A percentile compares a stretch with the other conserved stretches of the same genome.
phyloP scores from a whole-genome alignment of 768 basidiomycete species.

The Ramaria sp. region DNA sequence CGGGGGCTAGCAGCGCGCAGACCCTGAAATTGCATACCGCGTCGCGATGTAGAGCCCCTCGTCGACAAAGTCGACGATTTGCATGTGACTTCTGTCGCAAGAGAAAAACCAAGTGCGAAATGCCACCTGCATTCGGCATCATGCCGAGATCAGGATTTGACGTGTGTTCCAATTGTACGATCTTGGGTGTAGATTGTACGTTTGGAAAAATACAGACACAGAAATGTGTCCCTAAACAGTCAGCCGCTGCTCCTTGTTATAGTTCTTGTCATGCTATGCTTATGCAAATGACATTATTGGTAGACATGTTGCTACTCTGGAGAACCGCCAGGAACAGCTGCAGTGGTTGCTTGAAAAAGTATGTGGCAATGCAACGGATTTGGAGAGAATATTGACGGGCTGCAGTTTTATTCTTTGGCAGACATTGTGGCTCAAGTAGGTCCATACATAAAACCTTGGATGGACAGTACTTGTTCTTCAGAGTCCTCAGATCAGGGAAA shows the following conservation, averaged over 20 bases:
- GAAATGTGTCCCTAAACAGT: conserved; percentile 2
- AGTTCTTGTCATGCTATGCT: not conserved
- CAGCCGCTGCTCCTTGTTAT: not conserved
- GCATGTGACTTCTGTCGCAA: not conserved
- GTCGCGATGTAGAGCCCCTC: too few relatives aligned
- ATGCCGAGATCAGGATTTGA: not conserved
- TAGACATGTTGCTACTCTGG: not conserved
- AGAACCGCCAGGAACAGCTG: not conserved
- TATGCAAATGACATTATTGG: not conserved
- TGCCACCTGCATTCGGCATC: not conserved
- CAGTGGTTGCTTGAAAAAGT: not conserved
- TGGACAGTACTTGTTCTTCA: not conserved
- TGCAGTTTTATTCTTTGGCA: not conserved
- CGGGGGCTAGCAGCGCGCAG: too few relatives aligned
- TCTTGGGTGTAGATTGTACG: conserved; percentile 1
- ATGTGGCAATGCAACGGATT: not conserved
- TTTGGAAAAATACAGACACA: not conserved
- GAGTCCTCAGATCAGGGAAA: not conserved
- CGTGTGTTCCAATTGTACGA: conserved; percentile 4
- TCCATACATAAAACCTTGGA: not conserved
- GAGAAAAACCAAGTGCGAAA: not conserved
- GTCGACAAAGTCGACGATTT: not conserved
- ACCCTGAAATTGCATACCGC: too few relatives aligned
- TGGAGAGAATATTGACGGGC: not conserved
- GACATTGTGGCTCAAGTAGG: not conserved